Percentiles rank a stretch among this genome's conserved stretches.
Conservation (phyloP, 2,329 filamentous ascomycete species). For the Paradendryphiella salina region DNA sequence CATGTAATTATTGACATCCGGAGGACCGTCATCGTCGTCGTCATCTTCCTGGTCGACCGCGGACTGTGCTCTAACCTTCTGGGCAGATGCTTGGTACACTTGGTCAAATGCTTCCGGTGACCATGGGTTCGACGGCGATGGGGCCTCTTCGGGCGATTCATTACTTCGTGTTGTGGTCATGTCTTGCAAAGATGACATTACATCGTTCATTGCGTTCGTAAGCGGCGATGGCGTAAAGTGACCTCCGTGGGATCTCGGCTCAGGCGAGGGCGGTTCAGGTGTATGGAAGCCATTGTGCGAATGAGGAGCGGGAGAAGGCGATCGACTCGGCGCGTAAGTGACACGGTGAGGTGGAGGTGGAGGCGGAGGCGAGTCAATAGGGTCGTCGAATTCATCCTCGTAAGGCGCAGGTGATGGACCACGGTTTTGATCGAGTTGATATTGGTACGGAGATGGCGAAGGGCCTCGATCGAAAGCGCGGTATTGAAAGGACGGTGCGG, state of each 20-base stretch:
- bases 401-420: conserved; percentile 40
- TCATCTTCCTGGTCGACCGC: conserved; percentile 65
- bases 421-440: conserved; percentile 26
- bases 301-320: conserved; percentile 40
- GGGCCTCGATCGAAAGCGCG: conserved; percentile 46
- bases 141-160: conserved; percentile 58
- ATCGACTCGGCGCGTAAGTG: conserved; percentile 53
- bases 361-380: conserved; percentile 68
- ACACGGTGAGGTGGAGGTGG: conserved; percentile 77
- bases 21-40: conserved; percentile 63
- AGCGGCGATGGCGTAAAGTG: conserved; percentile 82
- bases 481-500: conserved; percentile 44
- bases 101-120: conserved; percentile 83
- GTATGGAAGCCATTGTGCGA: conserved; percentile 56
- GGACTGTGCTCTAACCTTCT: conserved; percentile 61
- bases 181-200: conserved; percentile 91
- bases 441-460: conserved; percentile 47
- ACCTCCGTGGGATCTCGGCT: conserved; percentile 27
- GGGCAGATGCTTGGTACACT: conserved; percentile 50
- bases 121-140: conserved; percentile 73
- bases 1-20: conserved; percentile 82
- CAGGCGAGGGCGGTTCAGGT: conserved; percentile 69
- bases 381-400: conserved; percentile 29
- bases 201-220: conserved; percentile 94
- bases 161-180: conserved; percentile 67